Base-by-base conservation (phyloP, 441 rosid species). In the Pelargonium cotyledonis region DNA sequence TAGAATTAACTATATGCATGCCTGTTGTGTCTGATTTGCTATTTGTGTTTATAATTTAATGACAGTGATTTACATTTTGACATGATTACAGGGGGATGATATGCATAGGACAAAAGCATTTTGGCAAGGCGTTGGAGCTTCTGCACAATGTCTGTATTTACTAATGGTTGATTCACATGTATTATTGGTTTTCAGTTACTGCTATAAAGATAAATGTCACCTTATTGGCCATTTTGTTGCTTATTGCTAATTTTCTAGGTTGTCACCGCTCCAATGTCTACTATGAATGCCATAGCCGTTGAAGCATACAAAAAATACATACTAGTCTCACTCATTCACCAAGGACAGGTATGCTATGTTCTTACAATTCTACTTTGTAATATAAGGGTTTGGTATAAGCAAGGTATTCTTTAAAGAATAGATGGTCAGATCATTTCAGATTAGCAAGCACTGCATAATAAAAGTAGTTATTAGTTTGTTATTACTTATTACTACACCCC, bases 241-340 rank as follows among this genome's bases (percentile, higher is more conserved):
- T 67, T 29, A 14, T 70, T 64, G 38, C 53, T 72, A 63, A 63
- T 72, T 53, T 76, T 70, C 53, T 76, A 95, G 99, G 98, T 86
- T 72, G 92, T 92, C 76, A 90, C 95, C 65, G 92, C 99, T 78
- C 97, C 97, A 46, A 91, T 90, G 98, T 67, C 84, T 70, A 19
- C 69, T 2, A 73, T 83, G 74, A 95, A 79, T 83, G 95, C 97
- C 69, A 92, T 95, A 66, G 96, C 96, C 31, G 75, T 89, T 49
- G 98, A 95, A 83, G 96, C 97, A 15, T 90, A 89, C 86, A 90
- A 88, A 85, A 95, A 95, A 76, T 89, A 90, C 78, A 80, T 90
- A 73, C 68, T 90, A 81, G 97, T 88, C 73, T 89, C 88, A 60
- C 97, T 95, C 67, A 90, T 91, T 82, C 87, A 83, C 77, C 72